phyloP scores from a whole-genome alignment of 2,329 filamentous ascomycete species.

The Colletotrichum horii region DNA sequence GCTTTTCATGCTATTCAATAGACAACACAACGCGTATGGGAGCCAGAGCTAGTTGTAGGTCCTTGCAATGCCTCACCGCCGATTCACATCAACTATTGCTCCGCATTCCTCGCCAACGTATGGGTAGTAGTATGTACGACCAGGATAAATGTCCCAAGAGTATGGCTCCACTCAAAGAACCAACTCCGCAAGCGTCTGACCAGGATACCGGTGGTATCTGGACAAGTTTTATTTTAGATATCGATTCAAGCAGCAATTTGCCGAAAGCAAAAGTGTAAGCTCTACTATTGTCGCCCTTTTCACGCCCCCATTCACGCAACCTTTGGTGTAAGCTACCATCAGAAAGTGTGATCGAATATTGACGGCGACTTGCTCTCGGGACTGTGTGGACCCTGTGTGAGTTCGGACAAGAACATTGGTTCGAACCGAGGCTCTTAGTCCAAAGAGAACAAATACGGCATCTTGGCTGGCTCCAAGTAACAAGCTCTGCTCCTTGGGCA shows the following conservation, averaged over 20 bases:
- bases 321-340: background rate
- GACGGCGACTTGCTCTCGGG: too few relatives aligned
- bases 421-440: too few relatives aligned
- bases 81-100: background rate
- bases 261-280: background rate
- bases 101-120: background rate
- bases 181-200: background rate
- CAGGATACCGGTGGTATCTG: background rate
- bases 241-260: background rate
- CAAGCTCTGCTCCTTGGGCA: too few relatives aligned
- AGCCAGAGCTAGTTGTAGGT: background rate
- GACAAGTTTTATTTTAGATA: background rate
- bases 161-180: background rate
- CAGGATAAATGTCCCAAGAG: background rate
- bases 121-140: background rate
- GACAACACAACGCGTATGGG: background rate
- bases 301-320: background rate
- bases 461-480: too few relatives aligned
- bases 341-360: too few relatives aligned
- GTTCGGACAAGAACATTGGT: too few relatives aligned
- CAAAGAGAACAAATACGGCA: too few relatives aligned
- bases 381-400: too few relatives aligned
- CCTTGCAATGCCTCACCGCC: background rate
- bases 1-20: background rate
- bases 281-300: background rate